A percentile compares a stretch with the other conserved stretches of the same genome.
These are phyloP conservation scores for Globisporangium abappressorium DNA, from an alignment of 352 stramenopile genomes.

Conservation along the genomic window DNA sequence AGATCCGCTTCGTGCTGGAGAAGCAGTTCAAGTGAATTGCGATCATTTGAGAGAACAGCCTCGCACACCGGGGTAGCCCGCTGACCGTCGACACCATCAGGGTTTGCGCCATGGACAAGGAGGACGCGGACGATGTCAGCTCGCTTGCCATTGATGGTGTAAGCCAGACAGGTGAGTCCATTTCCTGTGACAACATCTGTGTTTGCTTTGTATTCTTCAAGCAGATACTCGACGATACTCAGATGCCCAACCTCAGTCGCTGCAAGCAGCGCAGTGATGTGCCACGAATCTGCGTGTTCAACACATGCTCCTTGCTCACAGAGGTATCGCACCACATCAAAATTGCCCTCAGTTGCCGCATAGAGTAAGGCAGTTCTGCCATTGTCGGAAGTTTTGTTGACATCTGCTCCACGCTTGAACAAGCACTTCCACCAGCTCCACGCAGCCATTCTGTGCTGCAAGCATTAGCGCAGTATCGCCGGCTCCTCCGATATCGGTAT, in stretches of 20 bases:
- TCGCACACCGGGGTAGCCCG: background rate
- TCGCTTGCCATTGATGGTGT: background rate
- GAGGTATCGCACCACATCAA: background rate
- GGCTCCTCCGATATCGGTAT: background rate
- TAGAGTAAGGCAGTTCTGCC: constrained; percentile 1
- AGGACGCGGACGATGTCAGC: background rate
- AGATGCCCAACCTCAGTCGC: background rate
- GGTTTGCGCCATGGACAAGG: background rate
- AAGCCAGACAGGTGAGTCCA: background rate
- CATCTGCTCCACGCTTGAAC: background rate
- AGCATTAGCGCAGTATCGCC: background rate
- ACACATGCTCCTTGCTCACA: background rate
- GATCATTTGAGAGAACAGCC: background rate
- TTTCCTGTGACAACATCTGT: background rate
- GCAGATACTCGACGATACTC: background rate
- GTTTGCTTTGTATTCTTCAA: background rate
- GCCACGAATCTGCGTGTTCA: background rate
- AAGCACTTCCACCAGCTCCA: background rate
- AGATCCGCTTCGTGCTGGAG: background rate
- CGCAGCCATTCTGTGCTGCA: background rate
- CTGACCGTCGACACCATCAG: background rate
- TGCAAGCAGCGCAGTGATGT: background rate
- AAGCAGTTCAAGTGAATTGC: background rate
- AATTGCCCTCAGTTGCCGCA: background rate
- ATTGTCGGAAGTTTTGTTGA: background rate